Base-by-base conservation (phyloP, 2,329 filamentous ascomycete species). In the Teratosphaeria pseudoeucalypti region DNA sequence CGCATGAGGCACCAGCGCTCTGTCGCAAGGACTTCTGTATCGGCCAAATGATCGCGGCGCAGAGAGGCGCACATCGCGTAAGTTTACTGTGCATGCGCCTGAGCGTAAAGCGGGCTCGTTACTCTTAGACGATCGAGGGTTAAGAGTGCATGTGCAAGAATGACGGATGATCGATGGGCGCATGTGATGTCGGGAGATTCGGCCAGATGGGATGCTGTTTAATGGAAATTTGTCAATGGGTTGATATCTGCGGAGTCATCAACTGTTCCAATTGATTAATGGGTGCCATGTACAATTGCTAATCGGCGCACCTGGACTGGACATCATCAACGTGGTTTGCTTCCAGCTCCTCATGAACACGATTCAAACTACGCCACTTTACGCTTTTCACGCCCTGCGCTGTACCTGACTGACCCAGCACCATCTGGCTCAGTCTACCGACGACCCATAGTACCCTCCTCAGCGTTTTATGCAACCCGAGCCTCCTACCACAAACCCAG, bases 381-480 rank as follows among this genome's bases (percentile, higher is more conserved):
- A 57, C 58, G 49, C 54, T 57, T 56, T 56, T 16, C 14, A 57
- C 54, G 26, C 57, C 47, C 47, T 23, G 14, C 54, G 57, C 56
- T 52, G 49, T 19, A 37, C 10, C 39, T 70, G 79, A 78, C 80
- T 82, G 80, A 79, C 68, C 79, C 77, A 77, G 75, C 71, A 71
- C 60, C 58, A 62, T 64, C 74, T 79, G 80, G 82, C 77, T 84
- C 82, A 80, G 83, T 85, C 81, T 71, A 69, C 67, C 68, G 66
- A 65, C 66, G 65, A 66, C 64, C 60, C 65, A 64, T 61, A 64
- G 61, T 67, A 65, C 64, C 32, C 64, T 66, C 68, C 70, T 73
- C 71, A 70, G 62, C 73, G 72, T 85, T 86, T 81, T 85, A 86
- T 86, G 84, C 83, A 83, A 80, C 73, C 83, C 79, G 82, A 81